These are phyloP conservation scores for Raphanus sativus DNA, from an alignment of 345 rosid species.

Conservation along the genomic window DNA sequence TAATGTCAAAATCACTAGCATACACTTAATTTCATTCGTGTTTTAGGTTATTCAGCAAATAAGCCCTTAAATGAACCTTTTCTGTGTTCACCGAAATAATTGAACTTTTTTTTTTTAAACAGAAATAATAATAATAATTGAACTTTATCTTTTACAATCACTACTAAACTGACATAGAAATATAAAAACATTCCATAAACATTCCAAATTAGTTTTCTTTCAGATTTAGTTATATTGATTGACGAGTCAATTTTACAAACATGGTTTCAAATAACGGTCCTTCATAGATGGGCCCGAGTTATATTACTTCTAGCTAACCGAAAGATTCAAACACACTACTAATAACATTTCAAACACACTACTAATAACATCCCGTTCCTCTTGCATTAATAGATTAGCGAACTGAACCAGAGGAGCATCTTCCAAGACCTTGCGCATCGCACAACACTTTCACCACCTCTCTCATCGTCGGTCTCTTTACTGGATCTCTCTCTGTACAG, in stretches of 20 bases:
- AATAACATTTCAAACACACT: neutral
- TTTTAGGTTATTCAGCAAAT: too few species aligned
- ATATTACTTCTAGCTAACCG: neutral
- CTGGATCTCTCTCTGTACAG: constrained; percentile 62
- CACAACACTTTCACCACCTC: constrained; percentile 59
- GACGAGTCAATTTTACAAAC: neutral
- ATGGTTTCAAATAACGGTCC: neutral
- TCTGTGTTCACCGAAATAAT: too few species aligned
- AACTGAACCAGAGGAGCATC: constrained; percentile 30
- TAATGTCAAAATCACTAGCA: too few species aligned
- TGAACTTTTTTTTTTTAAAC: too few species aligned
- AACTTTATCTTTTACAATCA: too few species aligned
- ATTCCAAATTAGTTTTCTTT: neutral
- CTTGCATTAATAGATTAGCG: neutral
- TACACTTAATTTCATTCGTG: too few species aligned
- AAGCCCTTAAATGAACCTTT: too few species aligned
- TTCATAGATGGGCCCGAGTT: neutral
- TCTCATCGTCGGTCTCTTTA: constrained; percentile 65
- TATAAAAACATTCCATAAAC: too few species aligned
- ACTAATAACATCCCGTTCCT: neutral
- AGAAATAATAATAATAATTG: too few species aligned
- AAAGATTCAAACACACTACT: neutral
- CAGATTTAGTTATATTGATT: neutral
- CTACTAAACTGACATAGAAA: too few species aligned
- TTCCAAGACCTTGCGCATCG: constrained; percentile 29